These are phyloP conservation scores for Penicillium angulare DNA, from an alignment of 495 filamentous ascomycete species.

Conservation along the genomic window DNA sequence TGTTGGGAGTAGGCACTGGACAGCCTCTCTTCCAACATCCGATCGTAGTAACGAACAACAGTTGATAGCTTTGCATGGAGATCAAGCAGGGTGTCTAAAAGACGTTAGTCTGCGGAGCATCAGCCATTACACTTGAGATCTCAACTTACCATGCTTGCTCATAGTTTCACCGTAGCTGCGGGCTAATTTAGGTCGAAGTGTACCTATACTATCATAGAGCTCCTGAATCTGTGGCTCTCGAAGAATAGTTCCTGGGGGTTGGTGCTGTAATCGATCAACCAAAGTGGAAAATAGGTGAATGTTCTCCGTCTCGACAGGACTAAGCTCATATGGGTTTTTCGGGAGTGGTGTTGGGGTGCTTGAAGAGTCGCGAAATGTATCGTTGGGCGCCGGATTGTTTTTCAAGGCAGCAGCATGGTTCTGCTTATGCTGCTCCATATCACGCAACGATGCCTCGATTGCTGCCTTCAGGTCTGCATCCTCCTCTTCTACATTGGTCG, in stretches of 20 bases:
- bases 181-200: slow-evolving; percentile 88
- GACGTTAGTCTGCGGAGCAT: slow-evolving; percentile 24
- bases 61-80: slow-evolving; percentile 93
- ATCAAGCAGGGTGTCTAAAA: slow-evolving; percentile 81
- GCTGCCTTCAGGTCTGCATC: slow-evolving; percentile 94
- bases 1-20: slow-evolving; percentile 91
- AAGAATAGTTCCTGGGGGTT: slow-evolving; percentile 91
- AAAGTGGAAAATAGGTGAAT: slow-evolving; percentile 95
- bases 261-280: slow-evolving; percentile 91
- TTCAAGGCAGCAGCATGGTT: slow-evolving; percentile 78
- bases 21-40: slow-evolving; percentile 93
- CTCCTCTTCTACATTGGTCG: slow-evolving; percentile 50
- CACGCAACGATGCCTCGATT: slow-evolving; percentile 91
- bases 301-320: slow-evolving; percentile 90
- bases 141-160: slow-evolving; percentile 89
- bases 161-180: slow-evolving; percentile 98
- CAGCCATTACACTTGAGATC: neutral
- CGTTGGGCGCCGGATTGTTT: slow-evolving; percentile 49
- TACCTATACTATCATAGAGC: slow-evolving; percentile 92
- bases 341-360: slow-evolving; percentile 49
- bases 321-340: slow-evolving; percentile 93
- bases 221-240: slow-evolving; percentile 97
- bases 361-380: slow-evolving; percentile 21
- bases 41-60: slow-evolving; percentile 97
- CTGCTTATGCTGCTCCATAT: slow-evolving; percentile 98